Conservation (phyloP, 2,329 filamentous ascomycete species). For the Scytalidium lignicola region DNA sequence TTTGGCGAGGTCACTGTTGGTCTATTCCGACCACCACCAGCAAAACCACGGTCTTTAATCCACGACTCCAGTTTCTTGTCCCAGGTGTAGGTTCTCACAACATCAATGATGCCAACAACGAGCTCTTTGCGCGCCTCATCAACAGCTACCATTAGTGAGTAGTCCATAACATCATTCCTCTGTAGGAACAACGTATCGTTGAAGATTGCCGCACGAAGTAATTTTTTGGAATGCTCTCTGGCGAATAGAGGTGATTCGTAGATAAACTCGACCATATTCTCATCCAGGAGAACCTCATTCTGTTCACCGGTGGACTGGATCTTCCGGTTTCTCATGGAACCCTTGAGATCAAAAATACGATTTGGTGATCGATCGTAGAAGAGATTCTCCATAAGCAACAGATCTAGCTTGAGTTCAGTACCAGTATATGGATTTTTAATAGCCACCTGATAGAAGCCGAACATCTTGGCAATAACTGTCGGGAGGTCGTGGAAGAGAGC, state of each 20-base stretch:
- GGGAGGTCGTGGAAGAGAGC: slow-evolving; percentile 92
- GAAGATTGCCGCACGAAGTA: slow-evolving; percentile 87
- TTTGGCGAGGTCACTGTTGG: slow-evolving; percentile 96
- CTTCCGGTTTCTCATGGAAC: slow-evolving; percentile 97
- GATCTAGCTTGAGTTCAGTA: slow-evolving; percentile 88
- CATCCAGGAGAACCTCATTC: slow-evolving; percentile 92
- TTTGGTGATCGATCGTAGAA: slow-evolving; percentile 93
- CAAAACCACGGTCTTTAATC: slow-evolving; percentile 95
- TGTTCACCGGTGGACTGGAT: slow-evolving; percentile 93
- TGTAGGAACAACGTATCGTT: slow-evolving; percentile 96
- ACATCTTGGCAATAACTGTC: slow-evolving; percentile 97
- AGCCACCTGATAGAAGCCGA: slow-evolving; percentile 94
- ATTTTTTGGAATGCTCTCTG: slow-evolving; percentile 91
- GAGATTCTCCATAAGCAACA: slow-evolving; percentile 94
- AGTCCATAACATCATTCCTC: slow-evolving; percentile 98
- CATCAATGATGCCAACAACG: slow-evolving; percentile 96
- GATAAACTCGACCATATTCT: slow-evolving; percentile 99
- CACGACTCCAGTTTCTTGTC: slow-evolving; percentile 99
- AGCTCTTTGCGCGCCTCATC: slow-evolving; percentile 86
- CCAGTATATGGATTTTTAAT: slow-evolving; percentile 93
- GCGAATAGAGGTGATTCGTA: slow-evolving; percentile 95
- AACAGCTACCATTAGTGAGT: slow-evolving; percentile 96
- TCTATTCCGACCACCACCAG: slow-evolving; percentile 68
- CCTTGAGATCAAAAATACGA: slow-evolving; percentile 92
- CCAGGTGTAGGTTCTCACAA: slow-evolving; percentile 97